These are phyloP conservation scores for Ehretia macrophylla DNA, from an alignment of 257 asterid species.

Conservation along the genomic window DNA sequence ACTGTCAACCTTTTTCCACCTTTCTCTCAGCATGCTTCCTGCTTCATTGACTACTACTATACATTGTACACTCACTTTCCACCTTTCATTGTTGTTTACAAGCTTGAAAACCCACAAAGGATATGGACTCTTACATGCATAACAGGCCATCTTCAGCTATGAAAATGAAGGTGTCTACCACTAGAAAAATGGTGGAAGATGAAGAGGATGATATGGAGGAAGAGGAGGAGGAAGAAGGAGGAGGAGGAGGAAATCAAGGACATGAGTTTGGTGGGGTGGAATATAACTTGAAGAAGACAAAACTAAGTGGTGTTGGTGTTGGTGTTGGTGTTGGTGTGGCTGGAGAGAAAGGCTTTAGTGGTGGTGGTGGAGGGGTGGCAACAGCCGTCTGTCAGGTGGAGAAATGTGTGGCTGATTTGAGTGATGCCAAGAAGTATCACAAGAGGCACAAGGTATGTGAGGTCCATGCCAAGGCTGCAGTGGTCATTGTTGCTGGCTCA, in stretches of 20 bases:
- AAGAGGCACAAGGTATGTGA: slow-evolving; percentile 60
- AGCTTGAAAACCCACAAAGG: not conserved
- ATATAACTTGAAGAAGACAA: slow-evolving; percentile 33
- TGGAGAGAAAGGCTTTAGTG: slow-evolving; percentile 1
- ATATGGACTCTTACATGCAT: slow-evolving; percentile 12
- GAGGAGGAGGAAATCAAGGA: slow-evolving; percentile 5
- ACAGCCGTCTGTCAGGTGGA: slow-evolving; percentile 40
- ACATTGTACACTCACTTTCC: slow-evolving; percentile 4
- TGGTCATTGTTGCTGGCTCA: slow-evolving; percentile 37
- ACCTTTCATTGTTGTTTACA: not conserved
- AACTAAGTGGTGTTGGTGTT: slow-evolving; percentile 26
- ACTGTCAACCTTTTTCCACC: slow-evolving; percentile 15
- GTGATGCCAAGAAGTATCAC: slow-evolving; percentile 41
- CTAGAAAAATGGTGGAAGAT: slow-evolving; percentile 7
- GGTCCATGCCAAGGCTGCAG: slow-evolving; percentile 52
- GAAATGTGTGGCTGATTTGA: slow-evolving; percentile 36
- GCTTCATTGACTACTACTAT: slow-evolving; percentile 24
- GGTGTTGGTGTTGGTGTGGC: too few relatives aligned
- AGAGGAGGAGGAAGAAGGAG: slow-evolving; percentile 12
- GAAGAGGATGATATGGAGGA: slow-evolving; percentile 19
- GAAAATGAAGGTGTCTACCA: slow-evolving; percentile 11
- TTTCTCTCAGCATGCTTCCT: slow-evolving; percentile 25
- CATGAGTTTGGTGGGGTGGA: slow-evolving; percentile 7
- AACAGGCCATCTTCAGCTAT: not conserved
- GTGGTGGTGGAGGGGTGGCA: slow-evolving; percentile 10